These are phyloP conservation scores for Rubroboletus pulcherrimus DNA, from an alignment of 768 basidiomycete genomes.

Conservation along the genomic window DNA sequence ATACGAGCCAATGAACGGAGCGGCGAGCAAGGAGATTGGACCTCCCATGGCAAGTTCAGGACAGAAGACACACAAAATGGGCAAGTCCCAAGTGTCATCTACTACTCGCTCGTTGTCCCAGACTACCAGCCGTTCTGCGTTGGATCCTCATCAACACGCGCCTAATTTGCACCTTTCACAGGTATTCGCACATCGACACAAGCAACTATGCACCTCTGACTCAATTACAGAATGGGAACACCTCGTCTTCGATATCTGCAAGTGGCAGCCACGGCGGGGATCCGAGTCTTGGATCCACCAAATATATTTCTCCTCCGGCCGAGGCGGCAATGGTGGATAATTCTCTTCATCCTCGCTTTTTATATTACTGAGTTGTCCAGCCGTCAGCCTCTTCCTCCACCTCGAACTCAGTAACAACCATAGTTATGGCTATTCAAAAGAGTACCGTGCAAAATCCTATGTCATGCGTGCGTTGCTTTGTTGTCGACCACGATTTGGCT, in stretches of 20 bases:
- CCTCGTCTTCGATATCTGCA: constrained; percentile 13
- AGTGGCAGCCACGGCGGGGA: background rate
- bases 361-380: constrained; percentile 15
- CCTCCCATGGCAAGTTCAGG: background rate
- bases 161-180: constrained; percentile 2
- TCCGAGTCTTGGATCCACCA: constrained; percentile 8
- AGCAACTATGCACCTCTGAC: constrained; percentile 13
- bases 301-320: constrained; percentile 1
- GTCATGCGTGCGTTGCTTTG: constrained; percentile 8
- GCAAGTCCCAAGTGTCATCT: constrained; percentile 7
- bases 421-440: constrained; percentile 18
- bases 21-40: background rate
- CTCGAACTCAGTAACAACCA: background rate
- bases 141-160: constrained; percentile 15
- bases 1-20: constrained; percentile 11
- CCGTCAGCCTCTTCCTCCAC: background rate
- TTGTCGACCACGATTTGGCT: background rate
- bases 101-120: constrained; percentile 3
- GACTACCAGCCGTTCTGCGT: background rate
- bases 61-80: constrained; percentile 13
- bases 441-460: background rate
- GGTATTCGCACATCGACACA: constrained; percentile 9
- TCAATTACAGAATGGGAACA: constrained; percentile 11
- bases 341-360: constrained; percentile 1
- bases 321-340: constrained; percentile 15